Conservation (phyloP, 768 basidiomycete species). For the Lyophyllum shimeji region DNA sequence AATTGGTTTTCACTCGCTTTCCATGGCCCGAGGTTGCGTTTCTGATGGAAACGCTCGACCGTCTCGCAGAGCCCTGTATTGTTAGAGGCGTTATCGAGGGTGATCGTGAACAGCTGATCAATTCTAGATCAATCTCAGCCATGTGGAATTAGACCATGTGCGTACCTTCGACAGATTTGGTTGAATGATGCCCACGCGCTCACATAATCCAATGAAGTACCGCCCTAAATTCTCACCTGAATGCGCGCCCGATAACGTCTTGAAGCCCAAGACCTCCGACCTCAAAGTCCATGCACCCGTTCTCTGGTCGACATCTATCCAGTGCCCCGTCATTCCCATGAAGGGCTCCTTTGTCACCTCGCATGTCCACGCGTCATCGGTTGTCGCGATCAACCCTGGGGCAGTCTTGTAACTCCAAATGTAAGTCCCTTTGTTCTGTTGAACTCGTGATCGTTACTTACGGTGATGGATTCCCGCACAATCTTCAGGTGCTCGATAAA, state of each 20-base stretch:
- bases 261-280: conserved; percentile 22
- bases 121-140: not conserved
- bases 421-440: not conserved
- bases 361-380: conserved; percentile 18
- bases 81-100: not conserved
- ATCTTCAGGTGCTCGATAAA: not conserved
- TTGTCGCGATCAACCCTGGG: conserved; percentile 19
- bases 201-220: conserved; percentile 22
- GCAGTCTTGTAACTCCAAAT: conserved; percentile 2
- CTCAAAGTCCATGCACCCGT: conserved; percentile 22
- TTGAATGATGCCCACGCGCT: conserved; percentile 23
- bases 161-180: not conserved
- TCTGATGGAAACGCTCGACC: not conserved
- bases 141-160: not conserved
- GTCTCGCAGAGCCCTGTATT: not conserved
- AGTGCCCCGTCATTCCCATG: conserved; percentile 19
- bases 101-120: not conserved
- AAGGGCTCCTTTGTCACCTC: conserved; percentile 15
- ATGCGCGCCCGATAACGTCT: conserved; percentile 21
- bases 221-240: conserved; percentile 24
- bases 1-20: not conserved
- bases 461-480: not conserved
- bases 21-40: not conserved
- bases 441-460: not conserved
- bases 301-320: conserved; percentile 19